Percentiles rank a stretch among this genome's conserved stretches.
Evolutionary conservation across 1,139 yeast genomes (phyloP).

Genomic region (Diutina rugosa): DNA sequence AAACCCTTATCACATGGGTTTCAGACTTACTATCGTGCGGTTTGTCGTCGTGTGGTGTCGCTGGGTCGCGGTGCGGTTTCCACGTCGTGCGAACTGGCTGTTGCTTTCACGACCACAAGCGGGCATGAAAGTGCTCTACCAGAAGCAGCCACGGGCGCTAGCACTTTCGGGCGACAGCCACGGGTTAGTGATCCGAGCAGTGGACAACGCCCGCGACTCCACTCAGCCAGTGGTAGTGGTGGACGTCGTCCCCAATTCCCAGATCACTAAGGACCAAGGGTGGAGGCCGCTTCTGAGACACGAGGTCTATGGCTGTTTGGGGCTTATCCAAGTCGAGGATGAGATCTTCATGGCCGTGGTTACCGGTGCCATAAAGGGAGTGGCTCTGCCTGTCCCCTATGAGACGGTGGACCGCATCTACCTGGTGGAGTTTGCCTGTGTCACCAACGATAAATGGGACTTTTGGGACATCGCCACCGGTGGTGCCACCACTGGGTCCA

Average conservation of each 20-base stretch:
- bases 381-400: conserved; percentile 73
- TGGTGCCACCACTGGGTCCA: conserved; percentile 21
- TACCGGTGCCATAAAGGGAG: conserved; percentile 54
- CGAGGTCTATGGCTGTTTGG: conserved; percentile 55
- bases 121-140: background rate
- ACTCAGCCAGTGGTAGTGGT: background rate
- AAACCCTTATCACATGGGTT: no score
- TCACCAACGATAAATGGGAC: conserved; percentile 71
- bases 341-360: conserved; percentile 71
- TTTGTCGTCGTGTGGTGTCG: no score
- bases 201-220: background rate
- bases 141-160: background rate
- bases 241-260: background rate
- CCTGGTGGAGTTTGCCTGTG: conserved; percentile 75
- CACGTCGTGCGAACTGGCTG: no score
- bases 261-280: background rate
- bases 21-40: no score
- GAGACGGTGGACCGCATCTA: conserved; percentile 73
- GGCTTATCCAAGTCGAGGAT: conserved; percentile 56
- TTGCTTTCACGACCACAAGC: background rate
- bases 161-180: background rate
- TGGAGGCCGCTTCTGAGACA: background rate
- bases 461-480: conserved; percentile 47
- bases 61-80: no score
- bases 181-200: background rate